These are phyloP conservation scores for Penicillium pulvis DNA, from an alignment of 495 filamentous ascomycete genomes.

Conservation along the genomic window DNA sequence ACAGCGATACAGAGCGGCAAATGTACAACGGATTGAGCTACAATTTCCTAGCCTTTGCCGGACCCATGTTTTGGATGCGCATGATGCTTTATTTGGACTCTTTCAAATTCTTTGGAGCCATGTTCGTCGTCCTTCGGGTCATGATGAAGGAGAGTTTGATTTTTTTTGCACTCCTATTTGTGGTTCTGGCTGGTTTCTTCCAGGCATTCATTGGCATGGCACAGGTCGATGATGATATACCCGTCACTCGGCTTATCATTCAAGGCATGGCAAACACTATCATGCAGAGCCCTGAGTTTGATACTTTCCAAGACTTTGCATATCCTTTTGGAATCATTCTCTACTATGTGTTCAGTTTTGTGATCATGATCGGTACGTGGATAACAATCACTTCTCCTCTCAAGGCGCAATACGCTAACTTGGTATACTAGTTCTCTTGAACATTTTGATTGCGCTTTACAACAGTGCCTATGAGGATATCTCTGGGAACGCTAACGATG, in stretches of 20 bases:
- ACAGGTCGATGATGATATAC: conserved; percentile 67
- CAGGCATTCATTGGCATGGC: conserved; percentile 97
- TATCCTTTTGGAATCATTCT: conserved; percentile 84
- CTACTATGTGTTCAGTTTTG: conserved; percentile 95
- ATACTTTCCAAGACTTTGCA: conserved; percentile 76
- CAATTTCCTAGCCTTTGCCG: conserved; percentile 87
- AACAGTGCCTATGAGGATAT: conserved; percentile 97
- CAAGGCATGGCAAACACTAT: conserved; percentile 88
- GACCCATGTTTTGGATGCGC: conserved; percentile 96
- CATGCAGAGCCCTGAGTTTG: conserved; percentile 89
- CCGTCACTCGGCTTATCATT: conserved; percentile 71
- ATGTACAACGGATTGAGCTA: conserved; percentile 81
- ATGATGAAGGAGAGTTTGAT: conserved; percentile 99
- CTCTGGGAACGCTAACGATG: conserved; percentile 89
- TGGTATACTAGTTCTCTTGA: conserved; percentile 67
- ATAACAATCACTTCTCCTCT: background rate
- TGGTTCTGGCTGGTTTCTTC: conserved; percentile 87
- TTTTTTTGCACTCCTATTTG: conserved; percentile 90
- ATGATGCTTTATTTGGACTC: conserved; percentile 91
- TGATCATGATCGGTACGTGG: conserved; percentile 76
- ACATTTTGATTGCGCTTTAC: conserved; percentile 94
- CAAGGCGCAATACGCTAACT: conserved; percentile 21
- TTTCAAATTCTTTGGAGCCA: conserved; percentile 94
- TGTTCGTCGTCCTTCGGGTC: conserved; percentile 94
- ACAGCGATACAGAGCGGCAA: conserved; percentile 54